Base-by-base conservation (phyloP, 179 eudicot genomes). In the Beta lomatogona region DNA sequence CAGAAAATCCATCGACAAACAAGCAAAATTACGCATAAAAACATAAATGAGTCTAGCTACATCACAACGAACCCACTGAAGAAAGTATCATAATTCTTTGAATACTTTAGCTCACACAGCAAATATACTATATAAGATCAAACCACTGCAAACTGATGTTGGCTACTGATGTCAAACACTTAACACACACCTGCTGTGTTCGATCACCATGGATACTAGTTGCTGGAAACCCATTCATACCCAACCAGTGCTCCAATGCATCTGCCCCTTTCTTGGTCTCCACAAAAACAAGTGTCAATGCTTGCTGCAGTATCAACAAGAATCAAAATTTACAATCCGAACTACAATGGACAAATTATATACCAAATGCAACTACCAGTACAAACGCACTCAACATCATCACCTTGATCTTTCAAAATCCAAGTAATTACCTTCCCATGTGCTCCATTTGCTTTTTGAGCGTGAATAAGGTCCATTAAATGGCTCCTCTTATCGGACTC, bases 201-300 rank as follows among this genome's bases (percentile, higher is more conserved):
- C 98, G 91, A 82, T 95, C 98, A 77, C 98, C 98, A 74, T 95
- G 98, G 79, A 95, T 95, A 76, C 95, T 90, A 69, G 98, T 93
- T 80, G 98, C 97, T 75, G 98, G 98, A 86, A 95, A 95, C 36
- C 93, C 94, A 87, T 95, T 95, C 22, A 85, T 78, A 71, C 90
- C 87, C 83, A 95, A 86, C 94, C 93, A 95, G 78, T 93, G 84
- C 84, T 95, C 98, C 78, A 95, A 88, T 52, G 98, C 83, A 89
- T 95, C 98, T 76, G 98, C 98, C 81, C 98, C 97, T 80, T 94
- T 95, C 88, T 95, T 95, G 77, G 98, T 95, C 91, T 95, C 98
- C 83, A 95, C 98, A 79, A 95, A 95, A 71, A 95, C 98, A 73
- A 95, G 90, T 4, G 98, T 95, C 64, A 95, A 88, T 64, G 98